These are phyloP conservation scores for Lichtheimia ramosa DNA, from an alignment of 371 early-diverging fungal genomes.

Conservation along the genomic window DNA sequence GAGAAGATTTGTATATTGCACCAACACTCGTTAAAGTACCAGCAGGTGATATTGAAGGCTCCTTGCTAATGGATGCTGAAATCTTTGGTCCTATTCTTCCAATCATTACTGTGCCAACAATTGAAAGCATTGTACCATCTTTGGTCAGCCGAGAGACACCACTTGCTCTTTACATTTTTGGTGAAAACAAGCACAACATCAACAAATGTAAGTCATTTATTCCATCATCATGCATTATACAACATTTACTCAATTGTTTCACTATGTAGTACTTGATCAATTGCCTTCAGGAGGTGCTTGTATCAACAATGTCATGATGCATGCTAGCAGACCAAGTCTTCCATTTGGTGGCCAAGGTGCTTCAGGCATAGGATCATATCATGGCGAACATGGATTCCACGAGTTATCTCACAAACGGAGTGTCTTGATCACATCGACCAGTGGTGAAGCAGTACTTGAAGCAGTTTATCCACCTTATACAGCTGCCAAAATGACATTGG, in stretches of 20 bases:
- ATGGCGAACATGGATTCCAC: slow-evolving; percentile 76
- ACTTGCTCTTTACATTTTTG: background rate
- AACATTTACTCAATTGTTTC: slow-evolving; percentile 62
- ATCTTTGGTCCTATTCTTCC: slow-evolving; percentile 53
- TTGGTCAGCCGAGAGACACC: background rate
- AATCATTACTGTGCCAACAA: background rate
- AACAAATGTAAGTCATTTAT: background rate
- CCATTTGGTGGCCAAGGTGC: slow-evolving; percentile 89
- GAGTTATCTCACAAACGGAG: slow-evolving; percentile 68
- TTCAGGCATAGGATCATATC: slow-evolving; percentile 82
- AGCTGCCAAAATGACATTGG: slow-evolving; percentile 25
- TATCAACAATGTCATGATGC: slow-evolving; percentile 74
- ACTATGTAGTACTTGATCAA: slow-evolving; percentile 15
- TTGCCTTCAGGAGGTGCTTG: slow-evolving; percentile 63
- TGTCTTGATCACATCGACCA: slow-evolving; percentile 49
- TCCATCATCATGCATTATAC: background rate
- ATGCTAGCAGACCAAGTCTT: slow-evolving; percentile 30
- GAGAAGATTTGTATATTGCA: slow-evolving; percentile 59
- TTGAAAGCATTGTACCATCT: background rate
- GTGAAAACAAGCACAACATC: background rate
- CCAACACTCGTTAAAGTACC: slow-evolving; percentile 67
- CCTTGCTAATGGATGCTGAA: slow-evolving; percentile 69
- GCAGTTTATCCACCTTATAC: slow-evolving; percentile 52
- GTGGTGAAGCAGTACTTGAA: slow-evolving; percentile 40
- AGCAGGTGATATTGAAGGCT: slow-evolving; percentile 31